phyloP scores from a whole-genome alignment of 306 rosid genomes.

The Mucuna pruriens region DNA sequence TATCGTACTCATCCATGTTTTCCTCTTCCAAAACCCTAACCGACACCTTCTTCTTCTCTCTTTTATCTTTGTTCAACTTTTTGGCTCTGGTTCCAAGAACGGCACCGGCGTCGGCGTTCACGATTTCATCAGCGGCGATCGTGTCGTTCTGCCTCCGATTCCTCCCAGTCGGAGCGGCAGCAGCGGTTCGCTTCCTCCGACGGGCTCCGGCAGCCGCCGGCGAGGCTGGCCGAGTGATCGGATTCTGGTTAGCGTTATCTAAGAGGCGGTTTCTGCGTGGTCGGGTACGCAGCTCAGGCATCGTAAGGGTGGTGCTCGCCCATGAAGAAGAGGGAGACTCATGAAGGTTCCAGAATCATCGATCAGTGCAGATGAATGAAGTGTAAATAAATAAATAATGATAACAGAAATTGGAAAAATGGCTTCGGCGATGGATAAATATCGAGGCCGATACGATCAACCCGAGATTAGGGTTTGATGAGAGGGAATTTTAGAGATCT shows the following conservation, averaged over 20 bases:
- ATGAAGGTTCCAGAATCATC: slow-evolving; percentile 49
- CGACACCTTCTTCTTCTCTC: neutral
- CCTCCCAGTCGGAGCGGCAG: slow-evolving; percentile 16
- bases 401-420: neutral
- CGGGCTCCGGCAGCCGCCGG: slow-evolving; percentile 40
- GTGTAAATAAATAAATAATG: neutral
- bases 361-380: slow-evolving; percentile 13
- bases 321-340: slow-evolving; percentile 53
- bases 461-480: slow-evolving; percentile 41
- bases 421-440: neutral
- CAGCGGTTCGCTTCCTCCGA: slow-evolving; percentile 35
- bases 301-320: slow-evolving; percentile 47
- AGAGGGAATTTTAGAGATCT: slow-evolving; percentile 52
- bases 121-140: slow-evolving; percentile 42
- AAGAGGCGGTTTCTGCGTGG: slow-evolving; percentile 44
- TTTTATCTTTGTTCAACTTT: slow-evolving; percentile 33
- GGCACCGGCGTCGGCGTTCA: slow-evolving; percentile 19
- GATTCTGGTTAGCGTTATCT: slow-evolving; percentile 41
- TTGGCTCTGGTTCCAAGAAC: slow-evolving; percentile 12
- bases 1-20: slow-evolving; percentile 78
- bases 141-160: slow-evolving; percentile 35
- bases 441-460: neutral
- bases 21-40: slow-evolving; percentile 45
- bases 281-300: slow-evolving; percentile 64
- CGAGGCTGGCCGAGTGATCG: slow-evolving; percentile 29